These are phyloP conservation scores for Hypholoma sublateritium DNA, from an alignment of 768 basidiomycete species.

Conservation along the genomic window DNA sequence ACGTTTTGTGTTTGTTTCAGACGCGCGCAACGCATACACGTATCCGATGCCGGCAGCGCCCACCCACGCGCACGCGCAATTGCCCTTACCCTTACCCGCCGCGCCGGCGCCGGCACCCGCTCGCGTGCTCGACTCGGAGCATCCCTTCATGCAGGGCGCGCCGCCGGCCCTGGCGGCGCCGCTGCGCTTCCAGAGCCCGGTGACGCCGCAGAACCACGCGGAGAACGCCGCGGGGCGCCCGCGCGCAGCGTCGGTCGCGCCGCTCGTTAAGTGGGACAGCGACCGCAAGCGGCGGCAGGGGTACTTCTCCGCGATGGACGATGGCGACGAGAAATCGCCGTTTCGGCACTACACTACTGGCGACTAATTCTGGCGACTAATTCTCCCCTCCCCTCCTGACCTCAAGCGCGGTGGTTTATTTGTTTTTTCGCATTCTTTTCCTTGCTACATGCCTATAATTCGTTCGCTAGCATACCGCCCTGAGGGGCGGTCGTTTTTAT, in stretches of 20 bases:
- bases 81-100: background rate
- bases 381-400: background rate
- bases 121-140: background rate
- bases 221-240: background rate
- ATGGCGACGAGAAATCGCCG: constrained; percentile 28
- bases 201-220: constrained; percentile 1
- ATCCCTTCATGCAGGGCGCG: background rate
- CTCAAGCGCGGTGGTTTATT: background rate
- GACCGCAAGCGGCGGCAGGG: constrained; percentile 32
- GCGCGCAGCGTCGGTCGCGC: constrained; percentile 12
- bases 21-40: background rate
- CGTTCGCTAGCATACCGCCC: no score
- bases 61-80: background rate
- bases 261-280: constrained; percentile 29
- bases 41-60: background rate
- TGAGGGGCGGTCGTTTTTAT: no score
- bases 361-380: constrained; percentile 13
- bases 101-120: background rate
- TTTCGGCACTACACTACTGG: constrained; percentile 32
- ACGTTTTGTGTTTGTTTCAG: background rate
- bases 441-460: no score
- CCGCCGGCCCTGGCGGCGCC: no score
- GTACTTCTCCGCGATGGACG: constrained; percentile 26
- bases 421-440: background rate
- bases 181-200: background rate